Evolutionary conservation across 2,329 filamentous ascomycete genomes (phyloP).

Genomic region (Venturia nashicola): DNA sequence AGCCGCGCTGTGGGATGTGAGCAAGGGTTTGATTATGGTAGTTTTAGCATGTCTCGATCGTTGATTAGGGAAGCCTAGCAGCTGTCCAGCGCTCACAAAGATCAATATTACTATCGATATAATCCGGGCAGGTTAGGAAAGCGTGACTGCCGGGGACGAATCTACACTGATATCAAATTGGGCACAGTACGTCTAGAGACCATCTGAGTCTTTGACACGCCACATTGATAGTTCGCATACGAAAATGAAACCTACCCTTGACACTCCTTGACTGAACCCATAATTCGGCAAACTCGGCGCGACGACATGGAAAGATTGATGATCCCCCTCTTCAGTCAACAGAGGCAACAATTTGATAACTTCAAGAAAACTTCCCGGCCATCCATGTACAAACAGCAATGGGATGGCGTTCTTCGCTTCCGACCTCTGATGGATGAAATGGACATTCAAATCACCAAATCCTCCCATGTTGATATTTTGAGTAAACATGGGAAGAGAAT

Average conservation of each 20-base stretch:
- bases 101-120: too few relatives aligned
- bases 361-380: constrained; percentile 59
- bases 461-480: constrained; percentile 42
- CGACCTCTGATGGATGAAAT: constrained; percentile 51
- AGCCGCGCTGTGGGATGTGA: constrained; percentile 18
- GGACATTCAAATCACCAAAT: constrained; percentile 48
- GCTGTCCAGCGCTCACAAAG: too few relatives aligned
- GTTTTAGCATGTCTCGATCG: too few relatives aligned
- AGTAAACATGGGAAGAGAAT: constrained; percentile 38
- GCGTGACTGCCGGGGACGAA: too few relatives aligned
- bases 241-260: constrained; percentile 30
- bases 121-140: too few relatives aligned
- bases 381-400: constrained; percentile 56
- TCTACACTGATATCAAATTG: too few relatives aligned
- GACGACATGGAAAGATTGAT: constrained; percentile 37
- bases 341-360: constrained; percentile 48
- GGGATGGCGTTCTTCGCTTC: constrained; percentile 43
- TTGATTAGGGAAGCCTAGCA: too few relatives aligned
- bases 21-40: not conserved
- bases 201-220: not conserved
- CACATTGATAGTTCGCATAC: not conserved
- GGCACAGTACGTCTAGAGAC: too few relatives aligned
- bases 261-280: constrained; percentile 38
- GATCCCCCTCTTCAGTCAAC: constrained; percentile 17
- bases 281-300: constrained; percentile 44